These are phyloP conservation scores for Astrocystis sublimbata DNA, from an alignment of 495 filamentous ascomycete species.

Conservation along the genomic window DNA sequence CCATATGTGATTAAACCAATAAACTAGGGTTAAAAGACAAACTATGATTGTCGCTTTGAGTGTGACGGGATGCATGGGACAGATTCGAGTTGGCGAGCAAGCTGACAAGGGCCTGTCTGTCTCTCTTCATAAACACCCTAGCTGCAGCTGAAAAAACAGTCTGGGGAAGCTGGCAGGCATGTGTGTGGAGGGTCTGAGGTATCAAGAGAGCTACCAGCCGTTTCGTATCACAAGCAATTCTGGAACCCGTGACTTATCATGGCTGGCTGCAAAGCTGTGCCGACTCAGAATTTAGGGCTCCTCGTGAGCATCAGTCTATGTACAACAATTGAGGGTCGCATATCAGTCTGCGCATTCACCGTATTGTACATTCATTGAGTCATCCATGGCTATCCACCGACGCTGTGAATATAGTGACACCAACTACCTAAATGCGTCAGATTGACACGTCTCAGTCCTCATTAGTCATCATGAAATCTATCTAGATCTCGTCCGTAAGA, in stretches of 20 bases:
- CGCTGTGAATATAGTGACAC: neutral
- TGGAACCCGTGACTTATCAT: neutral
- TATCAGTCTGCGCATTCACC: neutral
- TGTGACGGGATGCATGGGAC: too few species aligned
- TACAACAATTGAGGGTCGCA: too few species aligned
- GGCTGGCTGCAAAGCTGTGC: too few species aligned
- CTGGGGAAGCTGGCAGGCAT: neutral
- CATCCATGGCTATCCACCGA: conserved; percentile 1
- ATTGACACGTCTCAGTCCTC: neutral
- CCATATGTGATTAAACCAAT: too few species aligned
- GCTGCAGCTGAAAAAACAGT: too few species aligned
- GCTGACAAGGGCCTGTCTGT: too few species aligned
- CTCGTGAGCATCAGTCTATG: too few species aligned
- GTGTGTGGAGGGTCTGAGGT: neutral
- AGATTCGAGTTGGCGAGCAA: too few species aligned
- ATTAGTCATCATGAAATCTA: neutral
- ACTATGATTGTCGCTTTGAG: too few species aligned
- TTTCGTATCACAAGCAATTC: neutral
- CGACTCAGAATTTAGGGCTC: too few species aligned
- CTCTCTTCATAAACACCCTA: too few species aligned
- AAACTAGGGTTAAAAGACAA: too few species aligned
- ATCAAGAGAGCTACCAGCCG: neutral
- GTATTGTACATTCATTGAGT: neutral
- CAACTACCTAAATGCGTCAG: neutral
- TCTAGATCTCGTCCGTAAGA: neutral